Conservation (phyloP, 495 filamentous ascomycete species). For the Glonium stellatum region DNA sequence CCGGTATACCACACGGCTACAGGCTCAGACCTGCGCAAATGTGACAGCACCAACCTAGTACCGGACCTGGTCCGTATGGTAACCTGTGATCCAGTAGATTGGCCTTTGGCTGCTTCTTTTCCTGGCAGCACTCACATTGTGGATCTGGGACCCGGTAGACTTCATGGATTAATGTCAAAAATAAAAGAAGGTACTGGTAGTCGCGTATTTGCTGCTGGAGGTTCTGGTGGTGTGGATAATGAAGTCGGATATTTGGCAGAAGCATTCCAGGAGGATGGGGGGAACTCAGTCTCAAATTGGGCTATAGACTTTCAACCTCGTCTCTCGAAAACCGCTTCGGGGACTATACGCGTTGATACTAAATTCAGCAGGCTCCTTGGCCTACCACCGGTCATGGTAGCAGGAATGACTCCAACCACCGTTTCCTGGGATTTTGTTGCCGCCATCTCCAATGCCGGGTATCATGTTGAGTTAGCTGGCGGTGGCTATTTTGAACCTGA, state of each 20-base stretch:
- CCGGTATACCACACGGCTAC: slow-evolving; percentile 83
- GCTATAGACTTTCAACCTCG: slow-evolving; percentile 92
- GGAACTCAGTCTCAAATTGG: slow-evolving; percentile 94
- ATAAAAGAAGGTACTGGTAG: slow-evolving; percentile 98
- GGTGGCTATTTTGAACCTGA: slow-evolving; percentile 92
- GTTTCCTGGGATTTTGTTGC: slow-evolving; percentile 93
- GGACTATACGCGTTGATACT: slow-evolving; percentile 87
- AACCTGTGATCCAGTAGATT: slow-evolving; percentile 82
- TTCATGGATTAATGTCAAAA: slow-evolving; percentile 90
- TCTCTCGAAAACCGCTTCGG: slow-evolving; percentile 76
- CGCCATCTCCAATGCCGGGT: slow-evolving; percentile 89
- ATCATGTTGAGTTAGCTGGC: slow-evolving; percentile 83
- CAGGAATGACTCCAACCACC: slow-evolving; percentile 95
- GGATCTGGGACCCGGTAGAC: slow-evolving; percentile 93
- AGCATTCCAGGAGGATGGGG: slow-evolving; percentile 88
- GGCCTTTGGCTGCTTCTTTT: slow-evolving; percentile 89
- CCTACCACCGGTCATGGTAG: slow-evolving; percentile 83
- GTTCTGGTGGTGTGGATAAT: slow-evolving; percentile 77
- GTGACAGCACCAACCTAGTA: slow-evolving; percentile 60
- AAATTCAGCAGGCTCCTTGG: slow-evolving; percentile 94
- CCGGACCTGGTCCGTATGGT: slow-evolving; percentile 85
- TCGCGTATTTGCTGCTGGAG: slow-evolving; percentile 84
- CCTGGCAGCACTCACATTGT: slow-evolving; percentile 83
- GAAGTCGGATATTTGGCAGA: slow-evolving; percentile 97
- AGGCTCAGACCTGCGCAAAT: slow-evolving; percentile 69